Conservation (phyloP, 2,329 filamentous ascomycete species). For the Ophiosphaerella korrae region DNA sequence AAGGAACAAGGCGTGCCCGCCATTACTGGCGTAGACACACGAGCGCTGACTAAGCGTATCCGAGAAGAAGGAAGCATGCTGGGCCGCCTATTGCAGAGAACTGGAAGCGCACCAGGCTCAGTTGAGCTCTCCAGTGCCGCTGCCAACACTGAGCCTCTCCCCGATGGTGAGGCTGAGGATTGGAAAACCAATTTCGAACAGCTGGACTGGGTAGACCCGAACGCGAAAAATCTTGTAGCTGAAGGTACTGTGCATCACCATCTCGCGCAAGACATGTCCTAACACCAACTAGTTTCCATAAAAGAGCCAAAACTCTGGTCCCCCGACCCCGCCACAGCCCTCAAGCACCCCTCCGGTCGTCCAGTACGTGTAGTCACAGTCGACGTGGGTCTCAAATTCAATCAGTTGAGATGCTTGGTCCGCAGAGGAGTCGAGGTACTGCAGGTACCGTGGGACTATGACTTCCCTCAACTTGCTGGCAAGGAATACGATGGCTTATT, state of each 20-base stretch:
- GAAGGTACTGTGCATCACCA: constrained; percentile 70
- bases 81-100: constrained; percentile 82
- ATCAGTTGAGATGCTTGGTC: constrained; percentile 92
- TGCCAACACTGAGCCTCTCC: constrained; percentile 35
- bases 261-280: constrained; percentile 19
- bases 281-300: constrained; percentile 75
- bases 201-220: constrained; percentile 89
- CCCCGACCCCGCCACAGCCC: constrained; percentile 70
- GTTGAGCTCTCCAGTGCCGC: constrained; percentile 47
- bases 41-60: constrained; percentile 92
- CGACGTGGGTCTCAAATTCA: constrained; percentile 98
- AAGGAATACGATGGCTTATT: constrained; percentile 95
- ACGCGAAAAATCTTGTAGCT: constrained; percentile 87
- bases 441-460: constrained; percentile 94
- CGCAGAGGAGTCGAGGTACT: constrained; percentile 90
- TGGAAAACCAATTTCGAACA: constrained; percentile 71
- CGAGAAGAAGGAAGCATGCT: constrained; percentile 95
- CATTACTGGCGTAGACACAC: constrained; percentile 93
- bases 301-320: constrained; percentile 84
- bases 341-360: constrained; percentile 88
- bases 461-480: constrained; percentile 76
- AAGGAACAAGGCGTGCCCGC: constrained; percentile 94
- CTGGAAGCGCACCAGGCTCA: constrained; percentile 45
- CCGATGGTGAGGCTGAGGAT: constrained; percentile 36
- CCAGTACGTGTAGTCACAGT: constrained; percentile 86